Evolutionary conservation across 176 grass and related monocot genomes (phyloP).

Genomic region (Otatea glauca): DNA sequence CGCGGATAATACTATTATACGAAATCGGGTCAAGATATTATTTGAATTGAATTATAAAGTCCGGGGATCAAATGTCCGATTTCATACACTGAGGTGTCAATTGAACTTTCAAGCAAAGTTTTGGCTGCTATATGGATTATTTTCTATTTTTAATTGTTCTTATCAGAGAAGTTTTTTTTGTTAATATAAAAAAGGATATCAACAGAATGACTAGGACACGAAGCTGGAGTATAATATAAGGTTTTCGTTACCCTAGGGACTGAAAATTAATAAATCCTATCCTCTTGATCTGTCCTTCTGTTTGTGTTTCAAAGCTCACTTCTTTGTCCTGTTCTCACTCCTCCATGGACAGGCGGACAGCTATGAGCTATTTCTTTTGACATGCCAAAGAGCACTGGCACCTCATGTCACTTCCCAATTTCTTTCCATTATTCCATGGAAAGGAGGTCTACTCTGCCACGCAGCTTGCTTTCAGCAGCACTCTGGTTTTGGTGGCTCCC

Average conservation of each 20-base stretch:
- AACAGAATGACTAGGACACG: background rate
- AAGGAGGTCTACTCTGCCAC: background rate
- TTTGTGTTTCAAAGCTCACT: background rate
- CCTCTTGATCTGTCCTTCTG: background rate
- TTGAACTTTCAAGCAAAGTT: no score
- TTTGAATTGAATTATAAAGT: no score
- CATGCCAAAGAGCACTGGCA: constrained; percentile 5
- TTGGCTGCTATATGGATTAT: no score
- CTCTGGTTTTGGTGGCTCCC: no score
- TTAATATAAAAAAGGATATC: background rate
- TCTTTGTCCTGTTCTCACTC: background rate
- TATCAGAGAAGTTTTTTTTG: background rate
- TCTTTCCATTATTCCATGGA: constrained; percentile 13
- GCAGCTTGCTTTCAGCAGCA: background rate
- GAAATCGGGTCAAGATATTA: no score
- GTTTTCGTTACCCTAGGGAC: background rate
- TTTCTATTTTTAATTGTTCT: background rate
- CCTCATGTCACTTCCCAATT: constrained; percentile 23
- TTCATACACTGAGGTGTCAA: no score
- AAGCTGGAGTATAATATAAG: background rate
- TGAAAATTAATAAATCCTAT: background rate
- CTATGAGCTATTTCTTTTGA: background rate
- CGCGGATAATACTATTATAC: no score
- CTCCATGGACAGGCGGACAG: constrained; percentile 5
- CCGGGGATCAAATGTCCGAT: no score